Evolutionary conservation across 2,329 filamentous ascomycete genomes (phyloP), one percentile per base, ranked within the genome.

Genomic region (Exophiala sideris): DNA sequence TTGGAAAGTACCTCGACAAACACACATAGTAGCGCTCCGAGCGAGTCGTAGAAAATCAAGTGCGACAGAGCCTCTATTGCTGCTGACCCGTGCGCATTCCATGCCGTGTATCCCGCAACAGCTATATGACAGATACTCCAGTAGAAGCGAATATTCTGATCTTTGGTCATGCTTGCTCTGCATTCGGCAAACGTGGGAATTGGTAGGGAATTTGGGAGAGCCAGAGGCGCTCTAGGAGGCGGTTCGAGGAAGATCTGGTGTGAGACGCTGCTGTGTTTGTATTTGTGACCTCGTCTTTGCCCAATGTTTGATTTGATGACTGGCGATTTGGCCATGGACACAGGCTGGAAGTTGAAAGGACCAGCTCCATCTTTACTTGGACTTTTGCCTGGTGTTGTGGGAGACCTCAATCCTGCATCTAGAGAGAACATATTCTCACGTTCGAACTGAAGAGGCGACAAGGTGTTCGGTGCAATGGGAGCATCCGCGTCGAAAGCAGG

Each of bases 191-290:
- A 77, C 0, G 92, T 99, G 0, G 94, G 94, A 35, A 96, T 87
- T 0, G 94, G 94, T 0, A 99, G 81, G 32, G 91, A 95, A 51
- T 91, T 90, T 1, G 94, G 94, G 0, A 99, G 82, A 35, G 92
- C 88, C 20, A 96, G 82, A 3, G 94, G 92, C 1, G 91, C 87
- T 49, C 91, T 83, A 3, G 84, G 87, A 0, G 91, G 86, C 5
- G 94, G 94, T 69, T 96, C 91, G 64, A 95, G 89, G 71, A 97
- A 96, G 71, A 97, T 95, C 71, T 96, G 91, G 69, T 97, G 91
- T 16, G 89, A 95, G 53, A 99, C 87, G 69, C 89, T 95, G 70
- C 89, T 95, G 75, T 97, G 92, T 69, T 96, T 96, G 79, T 99
- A 99, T 70, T 94, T 91, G 76, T 99, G 94, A 59, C 94, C 94